Conservation (phyloP, 129 eudicot species). For the Pulicaria dysenterica region DNA sequence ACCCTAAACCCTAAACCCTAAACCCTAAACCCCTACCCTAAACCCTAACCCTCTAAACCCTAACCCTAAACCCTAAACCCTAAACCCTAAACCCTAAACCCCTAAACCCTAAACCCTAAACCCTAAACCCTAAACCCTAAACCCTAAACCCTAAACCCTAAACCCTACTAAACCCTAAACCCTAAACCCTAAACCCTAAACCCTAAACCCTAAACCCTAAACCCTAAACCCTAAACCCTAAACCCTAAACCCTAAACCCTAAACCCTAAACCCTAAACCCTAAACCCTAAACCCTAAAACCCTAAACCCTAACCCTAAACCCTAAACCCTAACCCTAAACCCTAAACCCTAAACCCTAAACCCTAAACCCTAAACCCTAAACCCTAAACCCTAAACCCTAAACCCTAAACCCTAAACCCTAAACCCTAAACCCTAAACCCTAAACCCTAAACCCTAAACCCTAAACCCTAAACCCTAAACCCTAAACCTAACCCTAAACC, state of each 20-base stretch:
- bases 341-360: not conserved
- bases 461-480: constrained; percentile 1
- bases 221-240: not conserved
- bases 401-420: constrained; percentile 1
- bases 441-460: not conserved
- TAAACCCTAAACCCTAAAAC: not conserved
- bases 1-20: not conserved
- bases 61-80: constrained; percentile 9
- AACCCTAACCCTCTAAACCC: not conserved
- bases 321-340: not conserved
- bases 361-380: not conserved
- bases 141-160: not conserved
- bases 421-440: not conserved
- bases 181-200: constrained; percentile 6
- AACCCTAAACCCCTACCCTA: not conserved
- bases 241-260: constrained; percentile 5
- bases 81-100: not conserved
- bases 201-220: not conserved
- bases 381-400: not conserved
- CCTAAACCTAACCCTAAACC: not conserved
- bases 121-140: not conserved
- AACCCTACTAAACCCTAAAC: constrained; percentile 7
- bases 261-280: not conserved
- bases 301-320: not conserved
- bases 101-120: not conserved